Base-by-base conservation (phyloP, 208 protist species). In the Crithidia brevicula region DNA sequence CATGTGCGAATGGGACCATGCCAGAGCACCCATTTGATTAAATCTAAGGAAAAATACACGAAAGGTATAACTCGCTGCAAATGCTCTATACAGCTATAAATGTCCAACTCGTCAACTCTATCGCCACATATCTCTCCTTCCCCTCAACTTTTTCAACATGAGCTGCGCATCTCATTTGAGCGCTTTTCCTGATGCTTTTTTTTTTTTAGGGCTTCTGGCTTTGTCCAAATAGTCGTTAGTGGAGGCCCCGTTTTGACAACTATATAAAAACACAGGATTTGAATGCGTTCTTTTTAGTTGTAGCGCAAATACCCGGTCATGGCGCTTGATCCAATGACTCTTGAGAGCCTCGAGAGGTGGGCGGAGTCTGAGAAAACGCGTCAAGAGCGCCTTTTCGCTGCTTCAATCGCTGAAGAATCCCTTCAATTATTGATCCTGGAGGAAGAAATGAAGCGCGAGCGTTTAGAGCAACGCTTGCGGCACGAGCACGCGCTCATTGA, bases 401-500 rank as follows among this genome's bases (percentile, higher is more conserved):
- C 22, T 7, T 66, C 61, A 46, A 18, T 69, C 10, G 70, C 62
- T 30, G 62, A 76, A n/a, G 70, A 67, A 13, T 58, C 38, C 9
- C 38, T 68, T 1, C 34, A 60, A 15, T 20, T 76, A 3, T 18
- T 65, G 1, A 31, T 76, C 16, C 10, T 59, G 11, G 70, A 76
- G 28, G 70, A 76, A 45, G 18, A 7, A 6, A 31, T 69, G 46
- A 54, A 16, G 22, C 54, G 70, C 9, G 70, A 76, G 46, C 61
- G 70, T 13, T 15, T 76, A 8, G 70, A 65, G 40, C 70, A 76
- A 62, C 54, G 46, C 40, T 45, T 46, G 18, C 62, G 45, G 13
- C 62, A 76, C 43, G 70, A 76, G 53, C 38, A 11, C 18, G 8
- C 61, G 16, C 36, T 76, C 4, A 50, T 40, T 3, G 34, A 57